Percentiles rank a stretch among this genome's conserved stretches.
Conservation (phyloP, 805 yeast species). For the Candida nanaspora region DNA sequence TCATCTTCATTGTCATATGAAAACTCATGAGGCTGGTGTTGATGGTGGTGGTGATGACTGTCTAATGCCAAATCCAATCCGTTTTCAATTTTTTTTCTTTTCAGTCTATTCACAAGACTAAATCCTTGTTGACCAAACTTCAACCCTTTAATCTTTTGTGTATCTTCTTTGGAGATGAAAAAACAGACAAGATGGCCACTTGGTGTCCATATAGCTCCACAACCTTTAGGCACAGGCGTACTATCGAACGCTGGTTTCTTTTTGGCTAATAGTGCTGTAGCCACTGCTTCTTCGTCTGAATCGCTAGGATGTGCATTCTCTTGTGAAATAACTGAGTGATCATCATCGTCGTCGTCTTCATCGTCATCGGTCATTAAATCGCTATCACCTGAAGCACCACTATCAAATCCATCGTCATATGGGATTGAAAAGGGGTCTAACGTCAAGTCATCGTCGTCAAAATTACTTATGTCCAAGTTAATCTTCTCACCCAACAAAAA, state of each 20-base stretch:
- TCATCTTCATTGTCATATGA: no score
- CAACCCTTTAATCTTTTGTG: conserved; percentile 32
- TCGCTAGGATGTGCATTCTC: conserved; percentile 5
- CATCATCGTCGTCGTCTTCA: conserved; percentile 9
- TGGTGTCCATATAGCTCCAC: conserved; percentile 86
- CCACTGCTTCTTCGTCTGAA: conserved; percentile 19
- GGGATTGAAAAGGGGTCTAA: conserved; percentile 24
- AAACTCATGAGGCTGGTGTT: no score
- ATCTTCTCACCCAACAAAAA: conserved; percentile 76
- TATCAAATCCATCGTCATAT: conserved; percentile 16
- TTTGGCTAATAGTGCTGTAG: neutral
- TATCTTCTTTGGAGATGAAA: conserved; percentile 52
- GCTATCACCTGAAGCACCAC: conserved; percentile 10
- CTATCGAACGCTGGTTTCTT: conserved; percentile 48
- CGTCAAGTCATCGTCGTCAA: conserved; percentile 18
- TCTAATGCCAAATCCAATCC: conserved; percentile 11
- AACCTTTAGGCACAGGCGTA: conserved; percentile 87
- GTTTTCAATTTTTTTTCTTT: conserved; percentile 18
- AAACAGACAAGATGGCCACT: conserved; percentile 78
- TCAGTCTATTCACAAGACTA: conserved; percentile 27
- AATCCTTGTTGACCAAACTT: conserved; percentile 51
- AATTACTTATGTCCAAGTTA: conserved; percentile 31
- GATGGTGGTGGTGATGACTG: no score
- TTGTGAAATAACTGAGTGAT: conserved; percentile 15
- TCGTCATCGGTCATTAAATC: conserved; percentile 22